These are phyloP conservation scores for Ephemerocybe angulata DNA, from an alignment of 768 basidiomycete genomes.

Conservation along the genomic window DNA sequence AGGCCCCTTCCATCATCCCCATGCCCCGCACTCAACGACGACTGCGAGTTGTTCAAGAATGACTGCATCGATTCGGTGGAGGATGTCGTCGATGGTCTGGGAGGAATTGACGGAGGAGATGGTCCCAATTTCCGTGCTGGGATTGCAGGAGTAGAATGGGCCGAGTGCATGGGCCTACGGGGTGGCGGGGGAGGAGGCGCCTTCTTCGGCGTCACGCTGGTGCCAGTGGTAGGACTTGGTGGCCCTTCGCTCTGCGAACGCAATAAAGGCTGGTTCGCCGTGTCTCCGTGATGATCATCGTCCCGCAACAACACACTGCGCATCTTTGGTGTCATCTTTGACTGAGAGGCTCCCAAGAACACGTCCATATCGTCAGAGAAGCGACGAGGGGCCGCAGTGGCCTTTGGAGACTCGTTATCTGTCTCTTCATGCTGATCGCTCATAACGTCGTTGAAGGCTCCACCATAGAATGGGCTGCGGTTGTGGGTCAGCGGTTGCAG, in stretches of 20 bases:
- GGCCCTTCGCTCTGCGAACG: slow-evolving; percentile 22
- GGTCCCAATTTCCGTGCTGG: slow-evolving; percentile 39
- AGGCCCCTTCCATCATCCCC: slow-evolving; percentile 10
- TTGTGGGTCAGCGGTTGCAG: slow-evolving; percentile 41
- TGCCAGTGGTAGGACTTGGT: neutral
- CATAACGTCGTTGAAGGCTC: slow-evolving; percentile 34
- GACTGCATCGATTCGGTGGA: slow-evolving; percentile 2
- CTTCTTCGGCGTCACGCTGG: slow-evolving; percentile 25
- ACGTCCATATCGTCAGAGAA: slow-evolving; percentile 11
- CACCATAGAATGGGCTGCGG: slow-evolving; percentile 43
- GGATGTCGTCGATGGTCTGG: neutral
- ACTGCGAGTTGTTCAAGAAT: neutral
- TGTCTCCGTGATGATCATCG: slow-evolving; percentile 35
- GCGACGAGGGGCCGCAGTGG: slow-evolving; percentile 2
- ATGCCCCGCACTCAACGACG: slow-evolving; percentile 17
- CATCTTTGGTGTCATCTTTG: slow-evolving; percentile 6
- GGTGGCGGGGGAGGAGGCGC: slow-evolving; percentile 68
- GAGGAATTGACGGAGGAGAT: slow-evolving; percentile 12
- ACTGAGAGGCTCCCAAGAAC: neutral
- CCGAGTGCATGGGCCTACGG: slow-evolving; percentile 28
- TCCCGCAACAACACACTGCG: slow-evolving; percentile 1
- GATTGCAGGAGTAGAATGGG: slow-evolving; percentile 42
- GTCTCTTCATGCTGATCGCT: slow-evolving; percentile 49
- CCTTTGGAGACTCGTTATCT: slow-evolving; percentile 12
- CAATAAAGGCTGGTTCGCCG: slow-evolving; percentile 22